Evolutionary conservation across 2,329 filamentous ascomycete species (phyloP), one percentile per base, ranked within the genome.

Genomic region (Alternaria conjuncta): DNA sequence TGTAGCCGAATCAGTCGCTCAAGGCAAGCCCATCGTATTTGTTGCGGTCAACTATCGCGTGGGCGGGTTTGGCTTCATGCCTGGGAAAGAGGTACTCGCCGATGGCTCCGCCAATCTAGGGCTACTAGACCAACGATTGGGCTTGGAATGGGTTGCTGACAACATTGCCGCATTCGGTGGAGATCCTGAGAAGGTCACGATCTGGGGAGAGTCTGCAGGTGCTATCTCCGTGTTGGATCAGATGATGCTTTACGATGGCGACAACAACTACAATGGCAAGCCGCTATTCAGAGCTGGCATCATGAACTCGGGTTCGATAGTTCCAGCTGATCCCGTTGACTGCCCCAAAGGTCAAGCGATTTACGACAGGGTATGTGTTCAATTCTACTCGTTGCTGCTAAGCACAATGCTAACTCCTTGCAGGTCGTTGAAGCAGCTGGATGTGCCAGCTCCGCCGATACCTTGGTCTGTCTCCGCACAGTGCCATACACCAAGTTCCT

Each of bases 11-110:
- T 84, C 84, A 1, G 79, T 86, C 12, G 66, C 71, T 0, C 69
- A 85, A 57, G 84, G 84, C 30, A 87, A 92, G 79, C 89, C 90
- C 0, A 88, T 95, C 65, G 81, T 96, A 50, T 92, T 90, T 57
- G 92, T 95, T 0, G 86, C 89, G 0, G 88, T 94, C 73, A 94
- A 94, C 80, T 94, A 96, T 79, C 89, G 92, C 2, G 82, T 92
- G 0, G 90, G 87, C 8, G 91, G 88, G 0, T 94, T 93, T 64
- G 92, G 92, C 0, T 94, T 93, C 80, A 74, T 94, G 75, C 86
- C 88, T 0, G 91, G 91, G 7, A 86, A 86, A 56, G 90, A 93
- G 76, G 84, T 93, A 46, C 82, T 90, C 4, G 83, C 84, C 5
- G 90, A 92, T 64, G 90, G 90, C 2, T 85, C 89, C 3, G 79